These are phyloP conservation scores for Rhypophila decipiens DNA, from an alignment of 495 filamentous ascomycete genomes.

Conservation along the genomic window DNA sequence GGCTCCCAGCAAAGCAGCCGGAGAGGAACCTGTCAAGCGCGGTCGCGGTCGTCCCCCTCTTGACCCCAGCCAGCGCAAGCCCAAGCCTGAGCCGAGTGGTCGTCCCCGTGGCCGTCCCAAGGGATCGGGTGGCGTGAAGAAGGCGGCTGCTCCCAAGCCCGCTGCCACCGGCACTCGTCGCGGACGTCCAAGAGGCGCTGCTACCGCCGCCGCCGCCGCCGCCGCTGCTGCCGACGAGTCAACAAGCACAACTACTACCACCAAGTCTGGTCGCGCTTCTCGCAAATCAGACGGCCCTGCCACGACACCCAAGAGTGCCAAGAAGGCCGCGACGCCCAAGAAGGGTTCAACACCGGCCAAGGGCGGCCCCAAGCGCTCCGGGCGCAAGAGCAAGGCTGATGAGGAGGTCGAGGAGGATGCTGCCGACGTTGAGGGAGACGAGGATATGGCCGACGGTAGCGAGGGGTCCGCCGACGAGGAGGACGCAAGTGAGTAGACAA, in stretches of 20 bases:
- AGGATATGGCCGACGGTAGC: slow-evolving; percentile 15
- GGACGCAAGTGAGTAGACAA: slow-evolving; percentile 14
- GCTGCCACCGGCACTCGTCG: slow-evolving; percentile 18
- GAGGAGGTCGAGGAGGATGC: slow-evolving; percentile 16
- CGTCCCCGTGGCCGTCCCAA: slow-evolving; percentile 41
- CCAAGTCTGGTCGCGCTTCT: not conserved
- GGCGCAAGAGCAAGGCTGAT: slow-evolving; percentile 12
- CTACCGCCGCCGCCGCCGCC: slow-evolving; percentile 6
- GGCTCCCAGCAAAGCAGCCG: slow-evolving; percentile 15
- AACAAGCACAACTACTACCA: not conserved
- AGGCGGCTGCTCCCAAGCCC: slow-evolving; percentile 13
- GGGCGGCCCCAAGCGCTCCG: slow-evolving; percentile 18
- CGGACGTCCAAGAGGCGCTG: slow-evolving; percentile 32
- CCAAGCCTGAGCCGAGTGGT: slow-evolving; percentile 31
- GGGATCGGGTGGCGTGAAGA: slow-evolving; percentile 34
- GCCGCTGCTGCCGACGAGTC: slow-evolving; percentile 4
- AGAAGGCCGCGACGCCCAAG: slow-evolving; percentile 9
- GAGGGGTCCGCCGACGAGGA: slow-evolving; percentile 13
- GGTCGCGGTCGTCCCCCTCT: slow-evolving; percentile 39
- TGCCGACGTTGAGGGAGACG: slow-evolving; percentile 4
- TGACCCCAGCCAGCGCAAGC: slow-evolving; percentile 28
- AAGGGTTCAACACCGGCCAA: slow-evolving; percentile 19
- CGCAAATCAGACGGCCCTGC: slow-evolving; percentile 3
- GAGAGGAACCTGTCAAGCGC: slow-evolving; percentile 29
- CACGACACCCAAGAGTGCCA: slow-evolving; percentile 2